A percentile compares a stretch with the other conserved stretches of the same genome.
Evolutionary conservation across 2,329 filamentous ascomycete genomes (phyloP).

Genomic region (Cercospora janseana): DNA sequence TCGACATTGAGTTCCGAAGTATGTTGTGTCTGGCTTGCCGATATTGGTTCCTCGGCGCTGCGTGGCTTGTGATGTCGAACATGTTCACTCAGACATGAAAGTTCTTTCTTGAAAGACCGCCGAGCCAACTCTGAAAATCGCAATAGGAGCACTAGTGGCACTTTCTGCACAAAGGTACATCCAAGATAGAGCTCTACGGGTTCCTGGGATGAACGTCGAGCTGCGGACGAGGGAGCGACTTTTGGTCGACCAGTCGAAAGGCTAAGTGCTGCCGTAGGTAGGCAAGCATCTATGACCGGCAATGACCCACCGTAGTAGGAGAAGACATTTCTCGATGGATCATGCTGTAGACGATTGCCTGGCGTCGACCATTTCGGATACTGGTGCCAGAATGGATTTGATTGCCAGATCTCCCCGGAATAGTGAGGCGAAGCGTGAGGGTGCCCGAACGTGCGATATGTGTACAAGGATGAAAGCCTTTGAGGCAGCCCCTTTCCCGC

Average conservation of each 20-base stretch:
- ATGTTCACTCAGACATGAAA: background rate
- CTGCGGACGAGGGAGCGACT: background rate
- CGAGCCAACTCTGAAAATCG: conserved; percentile 19
- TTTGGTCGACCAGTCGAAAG: too few relatives aligned
- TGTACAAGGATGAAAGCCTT: conserved; percentile 5
- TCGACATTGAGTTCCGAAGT: too few relatives aligned
- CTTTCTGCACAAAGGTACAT: conserved; percentile 14
- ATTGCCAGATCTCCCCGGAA: background rate
- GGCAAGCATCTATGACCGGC: too few relatives aligned
- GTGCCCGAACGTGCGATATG: conserved; percentile 4
- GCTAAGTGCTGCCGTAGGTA: too few relatives aligned
- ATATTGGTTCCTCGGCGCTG: too few relatives aligned
- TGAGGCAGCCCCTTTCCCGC: conserved; percentile 6
- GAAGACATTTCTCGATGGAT: conserved; percentile 11
- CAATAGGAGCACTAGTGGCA: conserved; percentile 14
- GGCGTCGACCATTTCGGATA: conserved; percentile 16
- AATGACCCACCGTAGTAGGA: conserved; percentile 9
- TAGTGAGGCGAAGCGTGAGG: conserved; percentile 3
- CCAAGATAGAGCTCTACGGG: conserved; percentile 17
- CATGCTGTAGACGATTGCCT: conserved; percentile 13
- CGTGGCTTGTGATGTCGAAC: background rate
- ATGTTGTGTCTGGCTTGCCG: too few relatives aligned
- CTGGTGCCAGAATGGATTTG: conserved; percentile 22
- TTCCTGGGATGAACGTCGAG: background rate
- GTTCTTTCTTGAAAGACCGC: conserved; percentile 1